Evolutionary conservation across 2,329 filamentous ascomycete species (phyloP).

Genomic region (Aspergillus nomiae): DNA sequence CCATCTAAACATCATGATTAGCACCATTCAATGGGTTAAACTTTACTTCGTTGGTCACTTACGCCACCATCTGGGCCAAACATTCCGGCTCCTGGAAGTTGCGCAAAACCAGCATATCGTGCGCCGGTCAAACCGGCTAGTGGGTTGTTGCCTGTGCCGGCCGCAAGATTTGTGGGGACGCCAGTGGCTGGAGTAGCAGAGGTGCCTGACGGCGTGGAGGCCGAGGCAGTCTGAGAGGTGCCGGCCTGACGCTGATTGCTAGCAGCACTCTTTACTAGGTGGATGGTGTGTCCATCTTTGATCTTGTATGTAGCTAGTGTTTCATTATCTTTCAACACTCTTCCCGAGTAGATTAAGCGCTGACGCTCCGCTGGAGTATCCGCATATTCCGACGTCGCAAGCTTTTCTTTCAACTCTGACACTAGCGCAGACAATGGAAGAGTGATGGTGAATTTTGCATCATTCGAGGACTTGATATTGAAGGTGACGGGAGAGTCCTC

Average conservation of each 20-base stretch:
- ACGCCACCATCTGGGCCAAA: conserved; percentile 95
- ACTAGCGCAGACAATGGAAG: conserved; percentile 76
- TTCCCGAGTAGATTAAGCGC: conserved; percentile 94
- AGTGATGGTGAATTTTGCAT: conserved; percentile 80
- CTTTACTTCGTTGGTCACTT: conserved; percentile 46
- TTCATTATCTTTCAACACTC: conserved; percentile 94
- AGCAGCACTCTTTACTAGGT: conserved; percentile 93
- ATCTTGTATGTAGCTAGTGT: conserved; percentile 86
- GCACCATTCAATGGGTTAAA: background rate
- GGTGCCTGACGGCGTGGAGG: conserved; percentile 35
- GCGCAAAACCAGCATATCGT: conserved; percentile 87
- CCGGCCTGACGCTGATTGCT: conserved; percentile 72
- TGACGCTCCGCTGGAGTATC: conserved; percentile 86
- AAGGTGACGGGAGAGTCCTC: conserved; percentile 84
- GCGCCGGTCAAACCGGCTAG: conserved; percentile 89
- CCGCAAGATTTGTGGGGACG: conserved; percentile 51
- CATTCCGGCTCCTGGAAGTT: conserved; percentile 80
- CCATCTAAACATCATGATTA: conserved; percentile 66
- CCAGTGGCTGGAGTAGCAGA: conserved; percentile 39
- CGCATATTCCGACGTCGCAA: conserved; percentile 78
- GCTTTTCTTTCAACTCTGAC: conserved; percentile 84
- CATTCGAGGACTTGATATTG: conserved; percentile 95
- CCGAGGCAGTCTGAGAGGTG: conserved; percentile 50
- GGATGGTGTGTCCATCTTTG: conserved; percentile 92
- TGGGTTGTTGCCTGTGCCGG: conserved; percentile 74